These are phyloP conservation scores for Trichomonascaceae sp. DNA, from an alignment of 1,139 yeast genomes.

Conservation along the genomic window DNA sequence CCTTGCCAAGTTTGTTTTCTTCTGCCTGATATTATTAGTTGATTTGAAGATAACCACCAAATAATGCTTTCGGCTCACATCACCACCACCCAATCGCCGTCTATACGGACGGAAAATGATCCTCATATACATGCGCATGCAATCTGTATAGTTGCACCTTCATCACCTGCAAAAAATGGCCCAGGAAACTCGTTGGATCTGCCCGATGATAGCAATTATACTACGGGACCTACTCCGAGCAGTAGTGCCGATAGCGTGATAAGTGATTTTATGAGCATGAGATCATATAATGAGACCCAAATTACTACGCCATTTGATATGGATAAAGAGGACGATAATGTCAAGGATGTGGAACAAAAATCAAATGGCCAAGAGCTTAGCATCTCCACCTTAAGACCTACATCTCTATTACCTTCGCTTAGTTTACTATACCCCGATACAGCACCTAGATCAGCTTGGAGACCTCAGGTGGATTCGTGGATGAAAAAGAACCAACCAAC, in stretches of 20 bases:
- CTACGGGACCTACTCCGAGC: conserved; percentile 5
- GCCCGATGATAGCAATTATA: conserved; percentile 1
- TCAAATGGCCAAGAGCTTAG: conserved; percentile 1
- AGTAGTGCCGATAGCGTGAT: conserved; percentile 8
- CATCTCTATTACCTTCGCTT: conserved; percentile 12
- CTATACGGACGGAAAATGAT: not conserved
- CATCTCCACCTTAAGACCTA: conserved; percentile 7
- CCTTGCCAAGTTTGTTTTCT: not conserved
- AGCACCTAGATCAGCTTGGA: conserved; percentile 35
- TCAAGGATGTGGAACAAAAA: not conserved
- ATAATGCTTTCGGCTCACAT: not conserved
- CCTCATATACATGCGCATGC: not conserved
- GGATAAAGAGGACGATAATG: not conserved
- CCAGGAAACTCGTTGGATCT: not conserved
- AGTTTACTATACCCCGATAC: conserved; percentile 36
- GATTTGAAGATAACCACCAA: not conserved
- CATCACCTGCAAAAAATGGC: not conserved
- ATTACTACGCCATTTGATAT: not conserved
- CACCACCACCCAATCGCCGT: not conserved
- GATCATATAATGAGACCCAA: not conserved
- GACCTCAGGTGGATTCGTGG: conserved; percentile 36
- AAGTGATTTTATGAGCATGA: conserved; percentile 3
- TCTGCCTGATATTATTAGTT: not conserved
- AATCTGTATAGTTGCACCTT: not conserved
- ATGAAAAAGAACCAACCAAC: conserved; percentile 27